Conservation (phyloP, 805 yeast genomes). For the Candida fluviatilis region DNA sequence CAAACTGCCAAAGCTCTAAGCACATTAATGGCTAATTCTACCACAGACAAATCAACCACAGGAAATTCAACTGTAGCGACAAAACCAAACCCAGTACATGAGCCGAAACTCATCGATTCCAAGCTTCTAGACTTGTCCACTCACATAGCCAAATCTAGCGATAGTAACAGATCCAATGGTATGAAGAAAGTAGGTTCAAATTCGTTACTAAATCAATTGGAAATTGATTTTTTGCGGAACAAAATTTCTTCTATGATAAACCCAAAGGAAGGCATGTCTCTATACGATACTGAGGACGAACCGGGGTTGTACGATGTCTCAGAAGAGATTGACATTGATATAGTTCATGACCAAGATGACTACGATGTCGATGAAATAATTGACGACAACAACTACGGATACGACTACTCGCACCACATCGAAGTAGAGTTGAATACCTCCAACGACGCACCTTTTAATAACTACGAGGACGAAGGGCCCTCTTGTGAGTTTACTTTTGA, state of each 20-base stretch:
- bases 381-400: slow-evolving; percentile 23
- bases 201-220: slow-evolving; percentile 19
- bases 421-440: slow-evolving; percentile 38
- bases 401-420: slow-evolving; percentile 34
- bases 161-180: no score
- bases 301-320: slow-evolving; percentile 34
- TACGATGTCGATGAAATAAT: slow-evolving; percentile 35
- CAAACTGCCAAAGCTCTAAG: no score
- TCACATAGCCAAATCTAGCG: no score
- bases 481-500: slow-evolving; percentile 44
- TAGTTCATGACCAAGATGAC: slow-evolving; percentile 27
- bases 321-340: slow-evolving; percentile 7
- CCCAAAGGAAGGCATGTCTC: slow-evolving; percentile 20
- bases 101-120: neutral
- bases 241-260: slow-evolving; percentile 23
- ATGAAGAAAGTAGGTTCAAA: neutral
- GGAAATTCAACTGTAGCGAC: no score
- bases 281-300: slow-evolving; percentile 37
- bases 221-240: slow-evolving; percentile 24
- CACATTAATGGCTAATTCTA: no score
- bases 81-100: no score
- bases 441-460: slow-evolving; percentile 11
- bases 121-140: no score
- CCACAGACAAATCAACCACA: no score
- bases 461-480: slow-evolving; percentile 29